phyloP scores from a whole-genome alignment of 78 protist genomes.

The Creolimax fragrantissima region DNA sequence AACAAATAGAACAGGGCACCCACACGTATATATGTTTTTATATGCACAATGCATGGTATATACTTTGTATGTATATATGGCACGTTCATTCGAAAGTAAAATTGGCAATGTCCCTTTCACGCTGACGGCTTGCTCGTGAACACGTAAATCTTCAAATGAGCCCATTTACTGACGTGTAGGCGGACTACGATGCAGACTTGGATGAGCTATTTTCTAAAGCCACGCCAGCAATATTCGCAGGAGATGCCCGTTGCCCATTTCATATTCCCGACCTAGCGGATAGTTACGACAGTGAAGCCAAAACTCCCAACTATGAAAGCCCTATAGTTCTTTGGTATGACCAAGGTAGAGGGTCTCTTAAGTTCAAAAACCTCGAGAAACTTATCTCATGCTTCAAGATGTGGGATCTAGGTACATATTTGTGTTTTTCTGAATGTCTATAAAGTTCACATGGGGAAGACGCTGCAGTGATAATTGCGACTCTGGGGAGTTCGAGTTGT shows the following conservation, averaged over 20 bases:
- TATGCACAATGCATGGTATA: not conserved
- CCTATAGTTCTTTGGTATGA: not conserved
- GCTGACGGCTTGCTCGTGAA: not conserved
- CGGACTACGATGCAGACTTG: not conserved
- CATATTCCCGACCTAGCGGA: not conserved
- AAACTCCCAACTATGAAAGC: not conserved
- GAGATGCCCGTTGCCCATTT: not conserved
- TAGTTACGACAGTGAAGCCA: not conserved
- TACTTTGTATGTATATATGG: not conserved
- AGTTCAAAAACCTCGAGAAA: not conserved
- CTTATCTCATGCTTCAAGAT: not conserved
- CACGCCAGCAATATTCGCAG: not conserved
- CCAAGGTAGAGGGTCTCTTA: not conserved
- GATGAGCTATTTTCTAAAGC: not conserved
- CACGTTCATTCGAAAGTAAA: not conserved
- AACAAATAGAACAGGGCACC: no score
- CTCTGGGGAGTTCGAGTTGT: no score
- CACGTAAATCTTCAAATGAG: not conserved
- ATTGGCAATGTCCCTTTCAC: not conserved
- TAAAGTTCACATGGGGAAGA: not conserved
- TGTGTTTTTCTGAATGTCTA: no score
- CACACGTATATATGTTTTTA: not conserved
- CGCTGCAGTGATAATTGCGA: no score
- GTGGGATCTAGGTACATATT: conserved; percentile 14
- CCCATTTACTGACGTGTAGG: not conserved